Evolutionary conservation across 495 filamentous ascomycete genomes (phyloP).

Genomic region (Aspergillus leporis): DNA sequence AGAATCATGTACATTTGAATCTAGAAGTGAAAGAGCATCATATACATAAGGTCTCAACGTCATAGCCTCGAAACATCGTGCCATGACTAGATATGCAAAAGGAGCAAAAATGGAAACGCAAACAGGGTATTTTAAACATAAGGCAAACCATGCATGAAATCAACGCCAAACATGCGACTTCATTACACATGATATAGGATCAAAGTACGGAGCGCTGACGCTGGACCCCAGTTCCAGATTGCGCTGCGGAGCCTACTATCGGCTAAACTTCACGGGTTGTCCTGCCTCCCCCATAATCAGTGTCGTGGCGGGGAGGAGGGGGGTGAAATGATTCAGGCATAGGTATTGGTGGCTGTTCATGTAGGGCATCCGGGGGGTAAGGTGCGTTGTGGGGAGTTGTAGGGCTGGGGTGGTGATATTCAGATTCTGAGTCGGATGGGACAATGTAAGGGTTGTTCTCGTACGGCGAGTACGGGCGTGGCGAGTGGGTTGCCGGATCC

Average conservation of each 20-base stretch:
- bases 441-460: constrained; percentile 26
- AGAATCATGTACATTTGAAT: background rate
- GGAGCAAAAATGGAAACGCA: background rate
- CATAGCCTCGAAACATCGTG: background rate
- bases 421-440: constrained; percentile 2
- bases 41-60: background rate
- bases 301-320: constrained; percentile 31
- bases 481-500: constrained; percentile 13
- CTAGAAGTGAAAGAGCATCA: background rate
- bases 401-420: constrained; percentile 1
- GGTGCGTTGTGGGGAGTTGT: constrained; percentile 5
- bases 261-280: constrained; percentile 3
- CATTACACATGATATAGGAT: constrained; percentile 3
- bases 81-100: background rate
- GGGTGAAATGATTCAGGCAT: constrained; percentile 37
- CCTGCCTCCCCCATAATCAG: constrained; percentile 11
- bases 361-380: constrained; percentile 17
- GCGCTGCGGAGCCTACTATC: background rate
- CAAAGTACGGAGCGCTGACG: background rate
- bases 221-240: background rate
- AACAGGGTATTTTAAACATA: constrained; percentile 4
- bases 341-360: constrained; percentile 39
- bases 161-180: constrained; percentile 3
- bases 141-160: background rate
- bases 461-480: constrained; percentile 29